A percentile compares a stretch with the other conserved stretches of the same genome.
Conservation (phyloP, 2,329 filamentous ascomycete species). For the Cercospora janseana region DNA sequence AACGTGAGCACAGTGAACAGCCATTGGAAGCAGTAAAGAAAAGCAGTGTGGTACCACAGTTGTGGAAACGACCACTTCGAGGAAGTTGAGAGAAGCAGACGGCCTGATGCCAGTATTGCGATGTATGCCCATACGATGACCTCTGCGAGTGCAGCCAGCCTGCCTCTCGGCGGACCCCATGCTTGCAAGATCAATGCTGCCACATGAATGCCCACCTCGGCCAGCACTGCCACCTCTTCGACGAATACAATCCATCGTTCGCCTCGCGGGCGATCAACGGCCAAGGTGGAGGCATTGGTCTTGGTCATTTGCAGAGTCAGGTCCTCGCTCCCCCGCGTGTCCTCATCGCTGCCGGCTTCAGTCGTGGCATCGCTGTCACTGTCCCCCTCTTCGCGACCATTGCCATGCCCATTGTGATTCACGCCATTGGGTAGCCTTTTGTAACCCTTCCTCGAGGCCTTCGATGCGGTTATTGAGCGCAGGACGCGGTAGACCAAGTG, state of each 20-base stretch:
- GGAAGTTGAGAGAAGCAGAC: slow-evolving; percentile 62
- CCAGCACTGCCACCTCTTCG: slow-evolving; percentile 73
- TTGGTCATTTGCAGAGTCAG: slow-evolving; percentile 57
- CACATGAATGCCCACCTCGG: slow-evolving; percentile 67
- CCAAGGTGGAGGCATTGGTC: slow-evolving; percentile 55
- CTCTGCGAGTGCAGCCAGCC: slow-evolving; percentile 62
- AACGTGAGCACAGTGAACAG: slow-evolving; percentile 72
- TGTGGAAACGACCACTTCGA: slow-evolving; percentile 65
- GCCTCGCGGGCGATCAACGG: slow-evolving; percentile 72
- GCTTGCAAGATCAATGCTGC: slow-evolving; percentile 60
- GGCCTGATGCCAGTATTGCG: slow-evolving; percentile 67
- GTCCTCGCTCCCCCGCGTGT: slow-evolving; percentile 57
- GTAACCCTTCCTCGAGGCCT: slow-evolving; percentile 52
- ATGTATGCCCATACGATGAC: slow-evolving; percentile 80
- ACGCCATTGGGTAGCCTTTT: slow-evolving; percentile 33
- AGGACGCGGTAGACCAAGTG: slow-evolving; percentile 61
- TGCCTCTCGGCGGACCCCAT: slow-evolving; percentile 53
- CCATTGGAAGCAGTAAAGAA: slow-evolving; percentile 82
- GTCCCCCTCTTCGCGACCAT: slow-evolving; percentile 26
- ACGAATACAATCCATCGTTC: slow-evolving; percentile 68
- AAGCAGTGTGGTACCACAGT: slow-evolving; percentile 90
- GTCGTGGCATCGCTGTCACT: slow-evolving; percentile 36
- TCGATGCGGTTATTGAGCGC: slow-evolving; percentile 37
- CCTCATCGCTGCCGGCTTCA: slow-evolving; percentile 46
- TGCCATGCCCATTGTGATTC: slow-evolving; percentile 34